Evolutionary conservation across 2,329 filamentous ascomycete species (phyloP), one percentile per base, ranked within the genome.

Genomic region (Sarocladium brachiariae): DNA sequence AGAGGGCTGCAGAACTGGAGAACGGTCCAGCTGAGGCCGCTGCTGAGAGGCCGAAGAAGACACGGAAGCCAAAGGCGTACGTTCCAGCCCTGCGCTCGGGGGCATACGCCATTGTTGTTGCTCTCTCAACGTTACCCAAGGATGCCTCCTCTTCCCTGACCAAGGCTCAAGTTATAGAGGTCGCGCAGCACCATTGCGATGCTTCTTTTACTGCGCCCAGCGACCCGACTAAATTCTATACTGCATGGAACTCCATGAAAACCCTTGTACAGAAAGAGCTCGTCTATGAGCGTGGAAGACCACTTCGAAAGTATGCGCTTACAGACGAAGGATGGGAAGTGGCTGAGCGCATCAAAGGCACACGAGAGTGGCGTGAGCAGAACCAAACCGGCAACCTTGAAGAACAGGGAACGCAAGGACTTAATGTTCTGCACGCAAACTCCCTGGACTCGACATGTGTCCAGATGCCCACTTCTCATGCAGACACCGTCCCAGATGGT

Each of bases 231-330:
- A 86, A 83, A 51, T 87, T 80, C 58, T 87, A 88, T 58, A 92
- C 87, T 0, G 88, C 88, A 0, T 93, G 87, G 87, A 86, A 80
- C 59, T 89, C 87, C 1, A 90, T 92, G 77, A 88, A 87, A 61
- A 89, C 84, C 0, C 68, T 93, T 27, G 57, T 83, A 4, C 74
- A 81, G 50, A 89, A 91, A 61, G 86, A 89, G 52, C 69, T 91
- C 3, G 85, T 91, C 0, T 83, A 82, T 51, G 83, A 87, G 57
- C 81, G 80, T 50, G 84, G 86, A 0, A 75, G 84, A 14, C 87
- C 86, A 0, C 65, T 81, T 16, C 78, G 81, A 53, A 80, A 77
- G 56, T 93, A 90, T 61, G 73, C 75, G 2, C 68, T 93, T 31
- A 89, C 87, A 0, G 86, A 91, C 27, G 84, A 88, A 53, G 88